phyloP scores from a whole-genome alignment of 495 filamentous ascomycete species.

The Cudoniella acicularis region DNA sequence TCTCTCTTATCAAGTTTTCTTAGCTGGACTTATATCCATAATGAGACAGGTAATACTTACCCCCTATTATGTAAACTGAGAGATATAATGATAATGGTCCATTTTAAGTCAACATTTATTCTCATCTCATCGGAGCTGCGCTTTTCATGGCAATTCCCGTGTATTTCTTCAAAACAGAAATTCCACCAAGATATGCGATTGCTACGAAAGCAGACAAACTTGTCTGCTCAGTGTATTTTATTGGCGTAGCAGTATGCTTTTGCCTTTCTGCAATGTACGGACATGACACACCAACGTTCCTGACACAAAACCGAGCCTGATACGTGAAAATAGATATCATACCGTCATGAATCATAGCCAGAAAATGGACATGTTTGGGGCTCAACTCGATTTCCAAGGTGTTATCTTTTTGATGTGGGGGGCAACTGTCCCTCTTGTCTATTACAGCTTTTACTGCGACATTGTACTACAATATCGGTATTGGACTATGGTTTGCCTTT shows the following conservation, averaged over 20 bases:
- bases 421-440: conserved; percentile 46
- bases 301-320: neutral
- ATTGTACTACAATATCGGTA: conserved; percentile 32
- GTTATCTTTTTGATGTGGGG: conserved; percentile 53
- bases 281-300: neutral
- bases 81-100: neutral
- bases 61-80: too few relatives aligned
- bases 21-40: conserved; percentile 42
- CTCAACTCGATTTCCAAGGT: conserved; percentile 48
- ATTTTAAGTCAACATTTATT: conserved; percentile 46
- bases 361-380: conserved; percentile 32
- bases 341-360: conserved; percentile 46
- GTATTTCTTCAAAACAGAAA: conserved; percentile 32
- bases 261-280: conserved; percentile 40
- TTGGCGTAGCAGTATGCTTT: conserved; percentile 50
- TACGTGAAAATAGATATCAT: conserved; percentile 42
- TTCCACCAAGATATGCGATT: conserved; percentile 30
- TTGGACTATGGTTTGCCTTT: conserved; percentile 29
- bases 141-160: conserved; percentile 40
- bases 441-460: conserved; percentile 46
- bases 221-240: conserved; percentile 43
- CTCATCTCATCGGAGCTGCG: conserved; percentile 43
- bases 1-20: conserved; percentile 32
- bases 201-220: conserved; percentile 36
- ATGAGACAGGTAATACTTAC: conserved; percentile 30